Base-by-base conservation (phyloP, 2,329 filamentous ascomycete genomes). In the Diaporthe vaccinii region DNA sequence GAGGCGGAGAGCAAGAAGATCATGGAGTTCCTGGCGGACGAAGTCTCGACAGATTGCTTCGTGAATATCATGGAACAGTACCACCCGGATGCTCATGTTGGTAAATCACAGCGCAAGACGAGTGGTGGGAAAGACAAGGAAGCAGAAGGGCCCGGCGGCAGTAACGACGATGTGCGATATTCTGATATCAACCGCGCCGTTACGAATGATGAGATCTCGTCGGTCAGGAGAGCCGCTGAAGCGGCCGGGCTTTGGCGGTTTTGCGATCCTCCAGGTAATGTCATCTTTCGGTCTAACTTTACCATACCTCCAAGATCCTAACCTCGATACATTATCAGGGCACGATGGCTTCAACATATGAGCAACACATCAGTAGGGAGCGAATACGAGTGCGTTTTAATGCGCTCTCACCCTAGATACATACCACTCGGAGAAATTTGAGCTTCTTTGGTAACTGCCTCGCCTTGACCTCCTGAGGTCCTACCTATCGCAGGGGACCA, bases 11-110 rank as follows among this genome's bases (percentile, higher is more conserved):
- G 93, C 0, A 87, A 88, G 69, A 86, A 91, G 77, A 97, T 97
- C 76, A 93, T 97, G 87, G 87, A 85, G 76, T 97, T 94, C 88
- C 86, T 97, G 22, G 94, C 94, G 0, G 86, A 89, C 39, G 90
- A 95, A 71, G 88, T 97, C 2, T 94, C 93, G 4, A 88, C 86
- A 73, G 94, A 97, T 82, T 87, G 93, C 58, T 96, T 96, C 83
- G 90, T 97, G 76, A 93, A 97, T 81, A 92, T 97, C 78, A 97
- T 97, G 94, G 94, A 97, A 83, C 95, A 97, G 84, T 97, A 97
- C 80, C 92, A 91, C 77, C 94, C 94, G 0, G 90, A 93, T 77
- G 95, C 94, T 0, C 92, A 97, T 82, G 95, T 97, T 0, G 95
- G 95, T 4, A 96, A 95, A 85, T 85, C 87, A 17, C 73, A 68